These are phyloP conservation scores for Ambrosia artemisiifolia DNA, from an alignment of 129 eudicot genomes.

Conservation along the genomic window DNA sequence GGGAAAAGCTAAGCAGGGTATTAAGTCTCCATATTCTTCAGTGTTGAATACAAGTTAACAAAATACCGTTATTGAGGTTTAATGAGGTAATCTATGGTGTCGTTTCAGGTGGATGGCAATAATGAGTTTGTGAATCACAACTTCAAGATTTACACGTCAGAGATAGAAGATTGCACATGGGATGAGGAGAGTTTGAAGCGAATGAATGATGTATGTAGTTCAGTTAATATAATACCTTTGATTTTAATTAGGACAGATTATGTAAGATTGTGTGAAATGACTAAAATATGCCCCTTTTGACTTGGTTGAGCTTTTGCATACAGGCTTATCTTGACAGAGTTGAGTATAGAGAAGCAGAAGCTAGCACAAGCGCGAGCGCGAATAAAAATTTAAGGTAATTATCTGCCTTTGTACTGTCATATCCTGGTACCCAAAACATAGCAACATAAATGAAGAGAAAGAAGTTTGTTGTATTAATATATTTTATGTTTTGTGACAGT, in stretches of 20 bases:
- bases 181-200: conserved; percentile 58
- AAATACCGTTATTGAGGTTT: background rate
- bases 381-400: conserved; percentile 49
- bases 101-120: conserved; percentile 78
- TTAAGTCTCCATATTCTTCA: background rate
- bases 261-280: too few relatives aligned
- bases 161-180: conserved; percentile 54
- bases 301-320: background rate
- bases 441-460: background rate
- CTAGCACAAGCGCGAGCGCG: conserved; percentile 19
- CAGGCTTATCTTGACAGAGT: conserved; percentile 75
- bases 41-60: background rate
- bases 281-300: background rate
- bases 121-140: conserved; percentile 53
- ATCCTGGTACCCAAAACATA: background rate
- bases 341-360: conserved; percentile 34
- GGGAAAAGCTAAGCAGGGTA: conserved; percentile 98
- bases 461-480: background rate
- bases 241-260: too few relatives aligned
- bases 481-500: conserved; percentile 40
- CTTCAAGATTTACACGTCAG: conserved; percentile 71
- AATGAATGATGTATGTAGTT: conserved; percentile 64
- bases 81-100: background rate
- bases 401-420: conserved; percentile 13
- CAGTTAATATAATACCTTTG: background rate